Percentiles rank a stretch among this genome's conserved stretches.
Conservation (phyloP, 73 alveolate genomes). For the Durusdinium trenchii region DNA sequence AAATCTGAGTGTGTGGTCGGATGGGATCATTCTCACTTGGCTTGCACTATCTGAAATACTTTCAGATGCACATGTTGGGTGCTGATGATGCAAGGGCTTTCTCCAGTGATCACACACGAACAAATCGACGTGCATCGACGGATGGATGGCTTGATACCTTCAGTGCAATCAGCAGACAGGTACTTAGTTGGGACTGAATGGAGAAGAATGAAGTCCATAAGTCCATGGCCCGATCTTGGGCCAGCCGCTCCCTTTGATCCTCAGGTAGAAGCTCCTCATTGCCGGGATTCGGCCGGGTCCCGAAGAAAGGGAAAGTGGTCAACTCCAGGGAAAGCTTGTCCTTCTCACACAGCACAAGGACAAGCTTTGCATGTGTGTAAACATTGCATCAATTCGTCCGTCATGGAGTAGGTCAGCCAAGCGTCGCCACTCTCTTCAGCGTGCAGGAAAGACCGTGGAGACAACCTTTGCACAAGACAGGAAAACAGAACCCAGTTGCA, state of each 20-base stretch:
- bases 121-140: no score
- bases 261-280: conserved; percentile 70
- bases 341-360: no score
- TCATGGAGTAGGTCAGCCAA: neutral
- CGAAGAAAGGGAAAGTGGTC: no score
- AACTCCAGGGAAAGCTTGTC: no score
- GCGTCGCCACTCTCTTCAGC: conserved; percentile 30
- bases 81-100: neutral
- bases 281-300: no score
- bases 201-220: no score
- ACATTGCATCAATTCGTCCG: neutral
- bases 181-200: no score
- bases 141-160: no score
- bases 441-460: conserved; percentile 9
- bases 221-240: conserved; percentile 12
- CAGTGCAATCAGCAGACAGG: no score
- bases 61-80: neutral
- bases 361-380: neutral
- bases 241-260: conserved; percentile 46
- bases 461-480: neutral
- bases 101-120: neutral
- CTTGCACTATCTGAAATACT: no score
- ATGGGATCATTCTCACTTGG: no score
- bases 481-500: neutral
- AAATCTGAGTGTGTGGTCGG: no score